These are phyloP conservation scores for Cyclotella choctawhatcheeana DNA, from an alignment of 108 stramenopile genomes.

Conservation along the genomic window DNA sequence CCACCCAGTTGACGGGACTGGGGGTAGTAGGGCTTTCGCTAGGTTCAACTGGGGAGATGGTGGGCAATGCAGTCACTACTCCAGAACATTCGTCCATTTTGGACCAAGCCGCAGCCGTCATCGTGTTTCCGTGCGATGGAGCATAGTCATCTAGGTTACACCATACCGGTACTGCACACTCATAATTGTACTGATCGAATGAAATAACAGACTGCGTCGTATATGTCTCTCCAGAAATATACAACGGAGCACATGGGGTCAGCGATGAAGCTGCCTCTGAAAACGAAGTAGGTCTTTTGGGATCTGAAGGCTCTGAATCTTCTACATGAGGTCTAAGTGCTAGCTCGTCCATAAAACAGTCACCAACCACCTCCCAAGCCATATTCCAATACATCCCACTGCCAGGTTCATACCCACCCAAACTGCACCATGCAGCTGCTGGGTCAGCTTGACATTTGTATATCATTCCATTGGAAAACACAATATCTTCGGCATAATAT, in stretches of 20 bases:
- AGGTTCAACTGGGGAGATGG: neutral
- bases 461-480: neutral
- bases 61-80: neutral
- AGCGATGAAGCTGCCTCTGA: neutral
- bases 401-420: constrained; percentile 21
- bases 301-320: neutral
- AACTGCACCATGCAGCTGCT: constrained; percentile 12
- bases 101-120: constrained; percentile 13
- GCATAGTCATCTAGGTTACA: constrained; percentile 9
- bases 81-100: neutral
- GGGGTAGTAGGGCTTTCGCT: neutral
- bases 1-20: neutral
- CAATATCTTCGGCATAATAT: neutral
- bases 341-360: neutral
- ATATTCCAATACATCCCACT: constrained; percentile 14
- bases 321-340: neutral
- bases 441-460: constrained; percentile 8
- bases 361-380: constrained; percentile 21
- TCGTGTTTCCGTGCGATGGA: neutral
- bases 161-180: neutral
- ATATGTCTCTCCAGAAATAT: neutral
- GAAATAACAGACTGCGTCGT: neutral
- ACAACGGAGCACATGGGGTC: neutral
- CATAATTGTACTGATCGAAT: constrained; percentile 10
- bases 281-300: neutral